Conservation (phyloP, 352 stramenopile species). For the Pythium diclinum region DNA sequence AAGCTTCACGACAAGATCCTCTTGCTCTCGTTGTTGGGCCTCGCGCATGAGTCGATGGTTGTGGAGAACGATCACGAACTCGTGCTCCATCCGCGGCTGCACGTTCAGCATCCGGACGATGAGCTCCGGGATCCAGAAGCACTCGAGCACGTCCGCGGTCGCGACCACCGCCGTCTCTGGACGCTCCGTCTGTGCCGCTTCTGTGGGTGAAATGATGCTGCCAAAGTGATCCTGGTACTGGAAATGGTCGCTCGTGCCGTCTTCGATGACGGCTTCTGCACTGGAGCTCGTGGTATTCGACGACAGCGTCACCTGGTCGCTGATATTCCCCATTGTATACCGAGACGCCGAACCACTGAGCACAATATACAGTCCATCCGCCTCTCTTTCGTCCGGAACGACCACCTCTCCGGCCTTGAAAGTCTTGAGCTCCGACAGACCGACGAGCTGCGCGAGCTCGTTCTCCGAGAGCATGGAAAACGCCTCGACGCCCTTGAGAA, state of each 20-base stretch:
- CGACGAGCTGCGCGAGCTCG: constrained; percentile 50
- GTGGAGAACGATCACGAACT: constrained; percentile 56
- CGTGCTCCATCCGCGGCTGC: constrained; percentile 51
- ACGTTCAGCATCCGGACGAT: constrained; percentile 62
- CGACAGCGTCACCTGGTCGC: background rate
- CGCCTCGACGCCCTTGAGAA: constrained; percentile 48
- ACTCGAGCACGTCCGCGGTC: constrained; percentile 41
- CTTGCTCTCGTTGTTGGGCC: constrained; percentile 30
- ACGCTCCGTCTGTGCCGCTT: constrained; percentile 29
- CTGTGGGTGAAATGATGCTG: constrained; percentile 38
- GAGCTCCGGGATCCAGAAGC: constrained; percentile 50
- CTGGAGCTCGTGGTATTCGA: background rate
- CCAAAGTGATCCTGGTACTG: constrained; percentile 60
- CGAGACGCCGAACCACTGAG: constrained; percentile 37
- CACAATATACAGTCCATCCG: constrained; percentile 59
- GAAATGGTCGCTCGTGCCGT: constrained; percentile 33
- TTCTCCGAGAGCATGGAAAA: constrained; percentile 57
- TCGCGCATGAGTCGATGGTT: constrained; percentile 31
- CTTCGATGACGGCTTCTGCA: constrained; percentile 9
- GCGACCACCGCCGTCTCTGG: constrained; percentile 33
- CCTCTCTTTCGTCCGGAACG: constrained; percentile 40
- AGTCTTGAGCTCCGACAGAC: constrained; percentile 39
- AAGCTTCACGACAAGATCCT: constrained; percentile 39
- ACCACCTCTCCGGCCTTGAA: constrained; percentile 42
- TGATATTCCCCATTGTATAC: constrained; percentile 19